These are phyloP conservation scores for Penicillium hordei DNA, from an alignment of 2,329 filamentous ascomycete species.

Conservation along the genomic window DNA sequence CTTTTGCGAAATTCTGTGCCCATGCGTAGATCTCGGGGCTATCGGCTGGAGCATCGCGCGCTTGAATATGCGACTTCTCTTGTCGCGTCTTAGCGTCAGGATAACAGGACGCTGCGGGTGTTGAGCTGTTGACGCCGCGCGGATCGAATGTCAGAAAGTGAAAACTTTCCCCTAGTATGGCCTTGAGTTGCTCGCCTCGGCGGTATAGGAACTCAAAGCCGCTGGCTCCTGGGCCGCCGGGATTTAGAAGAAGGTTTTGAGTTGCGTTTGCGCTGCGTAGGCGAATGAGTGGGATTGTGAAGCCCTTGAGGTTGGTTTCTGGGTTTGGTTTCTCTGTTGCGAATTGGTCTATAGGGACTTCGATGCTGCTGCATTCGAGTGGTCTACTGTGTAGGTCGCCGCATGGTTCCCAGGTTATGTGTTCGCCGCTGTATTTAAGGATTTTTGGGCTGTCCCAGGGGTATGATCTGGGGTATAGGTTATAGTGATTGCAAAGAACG, in stretches of 20 bases:
- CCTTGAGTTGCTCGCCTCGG: constrained; percentile 38
- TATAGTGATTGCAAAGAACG: neutral
- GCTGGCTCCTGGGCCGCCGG: constrained; percentile 51
- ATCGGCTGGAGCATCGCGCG: constrained; percentile 15
- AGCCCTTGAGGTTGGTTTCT: constrained; percentile 16
- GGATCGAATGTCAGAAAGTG: constrained; percentile 53
- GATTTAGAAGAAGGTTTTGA: constrained; percentile 49
- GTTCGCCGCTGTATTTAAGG: constrained; percentile 26
- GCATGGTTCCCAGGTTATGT: constrained; percentile 43
- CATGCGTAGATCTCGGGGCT: constrained; percentile 43
- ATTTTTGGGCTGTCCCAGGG: no score
- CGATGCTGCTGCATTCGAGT: constrained; percentile 47
- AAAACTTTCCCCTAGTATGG: constrained; percentile 46
- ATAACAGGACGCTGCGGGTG: constrained; percentile 44
- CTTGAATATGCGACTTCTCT: constrained; percentile 31
- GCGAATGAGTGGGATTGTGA: constrained; percentile 49
- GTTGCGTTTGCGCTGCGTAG: constrained; percentile 47
- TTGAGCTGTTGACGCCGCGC: constrained; percentile 46
- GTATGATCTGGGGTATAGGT: neutral
- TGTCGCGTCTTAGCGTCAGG: constrained; percentile 36
- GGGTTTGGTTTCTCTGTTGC: constrained; percentile 36
- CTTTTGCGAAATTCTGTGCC: constrained; percentile 43
- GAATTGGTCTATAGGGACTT: constrained; percentile 53
- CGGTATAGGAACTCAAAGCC: constrained; percentile 42
- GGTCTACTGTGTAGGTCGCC: constrained; percentile 39